These are phyloP conservation scores for Termitomyces bulborhizus DNA, from an alignment of 768 basidiomycete genomes.

Conservation along the genomic window DNA sequence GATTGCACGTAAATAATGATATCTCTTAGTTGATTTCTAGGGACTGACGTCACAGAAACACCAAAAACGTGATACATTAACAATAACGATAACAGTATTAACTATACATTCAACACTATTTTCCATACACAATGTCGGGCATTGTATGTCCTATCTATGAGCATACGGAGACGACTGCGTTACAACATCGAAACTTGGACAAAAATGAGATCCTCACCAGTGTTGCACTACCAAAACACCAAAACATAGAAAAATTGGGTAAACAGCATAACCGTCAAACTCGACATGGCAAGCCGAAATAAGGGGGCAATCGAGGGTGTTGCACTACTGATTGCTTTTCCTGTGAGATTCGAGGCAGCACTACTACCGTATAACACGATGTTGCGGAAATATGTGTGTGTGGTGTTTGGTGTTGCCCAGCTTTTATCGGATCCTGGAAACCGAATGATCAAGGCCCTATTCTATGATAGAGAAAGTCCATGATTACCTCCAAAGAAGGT, in stretches of 20 bases:
- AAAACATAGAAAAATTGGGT: neutral
- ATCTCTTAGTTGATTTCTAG: too few species aligned
- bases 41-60: too few species aligned
- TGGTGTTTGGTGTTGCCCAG: constrained; percentile 66
- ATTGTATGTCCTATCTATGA: too few species aligned
- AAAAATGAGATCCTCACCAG: neutral
- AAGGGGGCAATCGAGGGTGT: neutral
- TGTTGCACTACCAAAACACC: neutral
- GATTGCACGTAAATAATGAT: too few species aligned
- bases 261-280: constrained; percentile 4
- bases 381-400: constrained; percentile 75
- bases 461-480: neutral
- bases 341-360: constrained; percentile 40
- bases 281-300: neutral
- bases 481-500: constrained; percentile 75
- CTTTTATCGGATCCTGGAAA: constrained; percentile 50
- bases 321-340: constrained; percentile 21
- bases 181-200: neutral
- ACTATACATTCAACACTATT: neutral
- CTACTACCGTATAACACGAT: constrained; percentile 59
- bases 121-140: neutral
- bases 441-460: constrained; percentile 8
- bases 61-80: neutral
- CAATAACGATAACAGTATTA: neutral
- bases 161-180: neutral